Conservation (phyloP, 352 stramenopile genomes). For the Globisporangium irregulare region DNA sequence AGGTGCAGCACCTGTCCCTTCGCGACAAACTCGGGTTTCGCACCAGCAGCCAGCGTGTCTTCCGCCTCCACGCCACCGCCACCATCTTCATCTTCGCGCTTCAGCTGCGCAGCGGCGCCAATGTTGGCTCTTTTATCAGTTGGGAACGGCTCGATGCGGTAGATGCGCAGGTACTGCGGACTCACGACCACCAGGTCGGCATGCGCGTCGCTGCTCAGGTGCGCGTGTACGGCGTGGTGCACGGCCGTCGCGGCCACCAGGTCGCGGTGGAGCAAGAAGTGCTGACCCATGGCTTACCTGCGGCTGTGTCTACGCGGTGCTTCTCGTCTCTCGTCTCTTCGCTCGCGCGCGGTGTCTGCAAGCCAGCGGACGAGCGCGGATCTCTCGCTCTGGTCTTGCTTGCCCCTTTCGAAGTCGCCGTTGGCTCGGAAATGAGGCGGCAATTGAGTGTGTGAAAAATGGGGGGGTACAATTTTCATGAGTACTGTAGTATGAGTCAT, state of each 20-base stretch:
- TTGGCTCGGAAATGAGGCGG: neutral
- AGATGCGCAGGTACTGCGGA: conserved; percentile 74
- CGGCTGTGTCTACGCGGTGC: neutral
- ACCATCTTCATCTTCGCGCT: neutral
- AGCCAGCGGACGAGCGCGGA: neutral
- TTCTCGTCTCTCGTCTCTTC: neutral
- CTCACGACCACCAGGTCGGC: conserved; percentile 71
- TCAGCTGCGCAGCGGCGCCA: neutral
- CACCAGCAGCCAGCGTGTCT: neutral
- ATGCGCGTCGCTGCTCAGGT: conserved; percentile 66
- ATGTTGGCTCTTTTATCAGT: neutral
- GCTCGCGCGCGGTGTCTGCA: neutral
- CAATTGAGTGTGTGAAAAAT: too few relatives aligned
- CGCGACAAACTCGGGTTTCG: conserved; percentile 7
- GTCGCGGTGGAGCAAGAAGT: conserved; percentile 84
- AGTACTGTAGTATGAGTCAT: too few relatives aligned
- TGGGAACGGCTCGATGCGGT: conserved; percentile 69
- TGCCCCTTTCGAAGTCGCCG: too few relatives aligned
- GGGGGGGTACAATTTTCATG: too few relatives aligned
- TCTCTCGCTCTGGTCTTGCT: neutral
- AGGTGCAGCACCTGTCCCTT: conserved; percentile 75
- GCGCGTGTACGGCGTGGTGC: conserved; percentile 63
- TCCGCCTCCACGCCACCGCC: neutral
- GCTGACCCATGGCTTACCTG: conserved; percentile 55
- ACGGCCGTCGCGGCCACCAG: conserved; percentile 76